Conservation (phyloP, 1,139 yeast genomes). For the Candida tropicalis region DNA sequence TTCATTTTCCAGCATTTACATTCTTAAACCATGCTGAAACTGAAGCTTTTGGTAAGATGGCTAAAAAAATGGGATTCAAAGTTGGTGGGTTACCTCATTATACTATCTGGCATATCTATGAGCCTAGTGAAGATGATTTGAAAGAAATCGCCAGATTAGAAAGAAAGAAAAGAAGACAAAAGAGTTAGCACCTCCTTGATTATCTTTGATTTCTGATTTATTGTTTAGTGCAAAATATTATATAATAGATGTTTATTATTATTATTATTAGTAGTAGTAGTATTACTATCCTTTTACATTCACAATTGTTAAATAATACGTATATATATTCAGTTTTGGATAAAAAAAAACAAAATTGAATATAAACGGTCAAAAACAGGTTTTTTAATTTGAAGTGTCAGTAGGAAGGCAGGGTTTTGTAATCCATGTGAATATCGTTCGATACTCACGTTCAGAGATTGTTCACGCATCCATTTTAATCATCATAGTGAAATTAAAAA, state of each 20-base stretch:
- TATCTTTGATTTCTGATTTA: background rate
- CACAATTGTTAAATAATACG: background rate
- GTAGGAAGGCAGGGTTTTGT: slow-evolving; percentile 58
- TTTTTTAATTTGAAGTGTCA: slow-evolving; percentile 24
- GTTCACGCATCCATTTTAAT: slow-evolving; percentile 54
- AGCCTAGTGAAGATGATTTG: slow-evolving; percentile 90
- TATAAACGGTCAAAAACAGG: background rate
- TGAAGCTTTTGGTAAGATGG: slow-evolving; percentile 89
- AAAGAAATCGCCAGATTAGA: slow-evolving; percentile 71
- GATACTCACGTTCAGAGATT: slow-evolving; percentile 50
- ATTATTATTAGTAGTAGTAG: background rate
- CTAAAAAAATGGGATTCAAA: slow-evolving; percentile 73
- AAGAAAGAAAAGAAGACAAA: slow-evolving; percentile 60
- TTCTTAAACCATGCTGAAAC: slow-evolving; percentile 91
- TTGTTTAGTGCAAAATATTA: background rate
- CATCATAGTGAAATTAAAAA: slow-evolving; percentile 34
- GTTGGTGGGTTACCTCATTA: slow-evolving; percentile 91
- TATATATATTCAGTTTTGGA: too few relatives aligned
- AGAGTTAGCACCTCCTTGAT: slow-evolving; percentile 16
- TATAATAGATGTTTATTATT: slow-evolving; percentile 9
- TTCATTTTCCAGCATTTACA: slow-evolving; percentile 86
- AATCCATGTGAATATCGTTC: slow-evolving; percentile 45
- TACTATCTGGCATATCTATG: slow-evolving; percentile 86
- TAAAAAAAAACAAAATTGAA: background rate
- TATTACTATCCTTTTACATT: too few relatives aligned